Base-by-base conservation (phyloP, 176 grass and related monocot species). In the Canna indica region DNA sequence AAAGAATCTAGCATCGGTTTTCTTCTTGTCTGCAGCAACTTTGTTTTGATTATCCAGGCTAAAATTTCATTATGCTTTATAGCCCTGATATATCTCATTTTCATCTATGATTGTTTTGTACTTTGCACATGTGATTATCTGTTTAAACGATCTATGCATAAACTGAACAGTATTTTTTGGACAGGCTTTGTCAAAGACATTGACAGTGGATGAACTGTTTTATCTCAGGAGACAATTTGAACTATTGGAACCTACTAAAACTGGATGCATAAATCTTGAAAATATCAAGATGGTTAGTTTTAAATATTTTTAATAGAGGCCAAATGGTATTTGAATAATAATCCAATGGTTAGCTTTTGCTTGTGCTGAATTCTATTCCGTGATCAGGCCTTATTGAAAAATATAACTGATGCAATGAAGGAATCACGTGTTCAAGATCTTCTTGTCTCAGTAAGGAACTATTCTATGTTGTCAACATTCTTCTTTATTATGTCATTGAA, bases 401-500 rank as follows among this genome's bases (percentile, higher is more conserved):
- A 91, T 78, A 82, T 85, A 67, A 88, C 89, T 30, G 76, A 91
- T 78, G 89, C 82, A 29, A 88, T 88, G 89, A 91, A 83, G 80
- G 89, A 91, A 81, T 83, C 85, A 12, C 82, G 85, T 69, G 82
- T 88, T 78, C 85, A 88, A 20, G 89, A 91, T 56, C 76, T 88
- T 78, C 79, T 88, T 76, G 44, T 83, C 42, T 84, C 82, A 67
- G 89, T 91, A 91, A 46, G 27, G 77, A 35, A 60, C 5, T 52
- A 64, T 68, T 68, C 73, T 10, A 45, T 75, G 36, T 67, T 57
- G 35, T 30, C 12, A 36, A 45, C 10, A 26, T 77, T 64, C 67
- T 30, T 70, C 38, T 36, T 26, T 31, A 11, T 12, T 61, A 59
- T 77, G 20, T 70, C 26, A 63, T 42, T 80, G 56, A 50, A 44